These are phyloP conservation scores for Cardiospermum halicacabum DNA, from an alignment of 345 rosid genomes.

Conservation along the genomic window DNA sequence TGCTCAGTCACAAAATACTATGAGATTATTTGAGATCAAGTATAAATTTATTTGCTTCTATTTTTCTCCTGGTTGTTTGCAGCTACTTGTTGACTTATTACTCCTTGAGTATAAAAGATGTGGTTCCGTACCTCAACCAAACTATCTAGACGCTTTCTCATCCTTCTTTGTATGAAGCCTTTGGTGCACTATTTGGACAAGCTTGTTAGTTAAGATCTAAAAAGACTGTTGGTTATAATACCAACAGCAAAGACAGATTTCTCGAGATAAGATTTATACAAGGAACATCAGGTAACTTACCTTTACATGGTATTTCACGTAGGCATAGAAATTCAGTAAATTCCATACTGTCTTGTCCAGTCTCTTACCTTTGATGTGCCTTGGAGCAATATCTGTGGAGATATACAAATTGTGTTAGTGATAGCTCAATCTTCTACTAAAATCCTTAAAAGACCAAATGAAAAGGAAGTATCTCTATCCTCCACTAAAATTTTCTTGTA, in stretches of 20 bases:
- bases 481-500: not conserved
- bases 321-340: conserved; percentile 72
- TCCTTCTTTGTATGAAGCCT: conserved; percentile 83
- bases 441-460: not conserved
- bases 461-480: not conserved
- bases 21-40: not conserved
- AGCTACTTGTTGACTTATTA: conserved; percentile 5
- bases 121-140: conserved; percentile 62
- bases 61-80: not conserved
- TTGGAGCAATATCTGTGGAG: conserved; percentile 54
- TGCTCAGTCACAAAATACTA: not conserved
- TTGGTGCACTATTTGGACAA: conserved; percentile 53
- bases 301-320: conserved; percentile 78
- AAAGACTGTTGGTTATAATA: not conserved
- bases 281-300: conserved; percentile 25
- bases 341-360: conserved; percentile 81
- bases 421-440: conserved; percentile 1
- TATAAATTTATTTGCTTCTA: not conserved
- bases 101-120: conserved; percentile 6
- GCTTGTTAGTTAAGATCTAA: conserved; percentile 14
- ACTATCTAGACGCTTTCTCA: conserved; percentile 63
- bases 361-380: conserved; percentile 58
- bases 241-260: not conserved
- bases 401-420: conserved; percentile 10
- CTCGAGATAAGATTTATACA: not conserved